phyloP scores from a whole-genome alignment of 345 rosid species.

The Hibiscus trionum region DNA sequence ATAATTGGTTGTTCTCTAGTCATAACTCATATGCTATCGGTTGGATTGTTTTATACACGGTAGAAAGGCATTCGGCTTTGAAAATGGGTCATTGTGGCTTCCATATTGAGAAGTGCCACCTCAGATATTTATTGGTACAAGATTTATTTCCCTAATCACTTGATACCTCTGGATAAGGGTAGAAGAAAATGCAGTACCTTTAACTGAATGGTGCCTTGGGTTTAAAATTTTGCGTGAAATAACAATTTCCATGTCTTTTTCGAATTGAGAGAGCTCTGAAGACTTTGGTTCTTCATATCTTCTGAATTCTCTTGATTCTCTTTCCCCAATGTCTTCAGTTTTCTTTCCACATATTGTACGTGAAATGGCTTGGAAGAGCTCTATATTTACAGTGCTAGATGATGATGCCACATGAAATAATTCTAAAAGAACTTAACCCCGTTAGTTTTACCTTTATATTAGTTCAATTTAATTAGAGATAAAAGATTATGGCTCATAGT shows the following conservation, averaged over 20 bases:
- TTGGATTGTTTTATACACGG: background rate
- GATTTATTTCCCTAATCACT: background rate
- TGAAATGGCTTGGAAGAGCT: background rate
- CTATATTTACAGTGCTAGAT: background rate
- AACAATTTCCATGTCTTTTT: background rate
- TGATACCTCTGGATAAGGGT: background rate
- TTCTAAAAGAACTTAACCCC: background rate
- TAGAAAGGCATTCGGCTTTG: background rate
- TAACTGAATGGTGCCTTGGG: background rate
- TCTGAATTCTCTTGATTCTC: background rate
- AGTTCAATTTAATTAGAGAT: background rate
- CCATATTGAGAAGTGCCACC: background rate
- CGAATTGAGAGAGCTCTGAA: background rate
- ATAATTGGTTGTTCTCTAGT: background rate
- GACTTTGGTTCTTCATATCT: background rate
- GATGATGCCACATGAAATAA: background rate
- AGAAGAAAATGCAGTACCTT: constrained; percentile 1
- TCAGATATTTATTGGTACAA: background rate
- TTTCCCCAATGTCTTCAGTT: background rate
- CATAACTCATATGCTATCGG: background rate
- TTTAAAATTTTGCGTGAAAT: background rate
- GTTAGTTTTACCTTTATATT: background rate
- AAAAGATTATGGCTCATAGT: background rate
- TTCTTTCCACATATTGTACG: background rate
- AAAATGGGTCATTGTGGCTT: constrained; percentile 2